Percentiles rank a stretch among this genome's conserved stretches.
Conservation (phyloP, 83 land plant genomes). For the Diphasiastrum complanatum region DNA sequence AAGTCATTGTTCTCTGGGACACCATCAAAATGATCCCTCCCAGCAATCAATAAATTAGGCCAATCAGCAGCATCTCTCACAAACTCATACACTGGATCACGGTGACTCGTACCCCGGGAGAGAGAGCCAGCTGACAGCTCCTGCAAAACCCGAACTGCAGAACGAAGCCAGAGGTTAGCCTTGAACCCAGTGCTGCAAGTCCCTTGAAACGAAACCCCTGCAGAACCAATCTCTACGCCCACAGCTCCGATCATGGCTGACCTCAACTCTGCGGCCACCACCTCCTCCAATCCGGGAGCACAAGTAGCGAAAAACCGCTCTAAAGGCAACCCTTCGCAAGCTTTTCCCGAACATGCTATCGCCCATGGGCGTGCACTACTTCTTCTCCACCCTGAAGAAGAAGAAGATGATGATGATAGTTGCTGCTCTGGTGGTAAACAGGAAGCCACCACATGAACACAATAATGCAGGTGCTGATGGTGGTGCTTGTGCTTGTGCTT, state of each 20-base stretch:
- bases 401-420: too few species aligned
- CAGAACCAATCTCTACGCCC: slow-evolving; percentile 27
- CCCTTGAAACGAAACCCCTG: slow-evolving; percentile 39
- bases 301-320: slow-evolving; percentile 41
- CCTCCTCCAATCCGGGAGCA: slow-evolving; percentile 43
- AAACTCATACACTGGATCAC: slow-evolving; percentile 32
- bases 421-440: too few species aligned
- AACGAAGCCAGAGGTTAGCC: slow-evolving; percentile 47
- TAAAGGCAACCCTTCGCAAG: too few species aligned
- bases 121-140: slow-evolving; percentile 28
- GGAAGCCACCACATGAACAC: too few species aligned
- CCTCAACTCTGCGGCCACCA: slow-evolving; percentile 37
- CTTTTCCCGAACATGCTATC: too few species aligned
- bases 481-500: too few species aligned
- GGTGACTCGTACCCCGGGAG: slow-evolving; percentile 3
- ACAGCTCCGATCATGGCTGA: slow-evolving; percentile 32
- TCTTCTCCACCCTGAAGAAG: too few species aligned
- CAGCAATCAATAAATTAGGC: slow-evolving; percentile 16
- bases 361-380: too few species aligned
- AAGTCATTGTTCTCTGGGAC: background rate
- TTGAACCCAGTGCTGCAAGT: slow-evolving; percentile 26
- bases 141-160: slow-evolving; percentile 35
- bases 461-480: too few species aligned
- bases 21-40: background rate
- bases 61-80: slow-evolving; percentile 34